A percentile compares a stretch with the other conserved stretches of the same genome.
phyloP scores from a whole-genome alignment of 148 eudicot species.

The Rhododendron griersonianum region DNA sequence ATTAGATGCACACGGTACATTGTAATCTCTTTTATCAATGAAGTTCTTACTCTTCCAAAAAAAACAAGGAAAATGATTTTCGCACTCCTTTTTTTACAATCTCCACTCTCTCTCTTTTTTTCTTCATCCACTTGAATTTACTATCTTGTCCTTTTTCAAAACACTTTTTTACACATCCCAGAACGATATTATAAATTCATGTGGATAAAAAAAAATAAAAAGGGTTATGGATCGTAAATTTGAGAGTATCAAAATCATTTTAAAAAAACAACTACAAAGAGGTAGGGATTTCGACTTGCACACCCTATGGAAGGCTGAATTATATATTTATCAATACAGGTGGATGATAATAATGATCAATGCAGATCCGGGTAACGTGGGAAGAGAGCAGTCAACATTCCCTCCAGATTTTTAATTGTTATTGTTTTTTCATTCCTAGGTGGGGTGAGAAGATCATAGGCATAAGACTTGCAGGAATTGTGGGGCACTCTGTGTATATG shows the following conservation, averaged over 20 bases:
- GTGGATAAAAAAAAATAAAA: not conserved
- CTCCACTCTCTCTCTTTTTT: too few species aligned
- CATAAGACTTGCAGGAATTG: not conserved
- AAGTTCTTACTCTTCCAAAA: too few species aligned
- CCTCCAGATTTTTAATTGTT: not conserved
- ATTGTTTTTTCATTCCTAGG: not conserved
- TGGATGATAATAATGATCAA: not conserved
- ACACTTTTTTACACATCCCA: not conserved
- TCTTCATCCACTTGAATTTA: too few species aligned
- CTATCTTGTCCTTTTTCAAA: not conserved
- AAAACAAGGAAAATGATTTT: too few species aligned
- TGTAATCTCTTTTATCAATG: too few species aligned
- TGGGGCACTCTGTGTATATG: not conserved
- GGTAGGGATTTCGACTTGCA: not conserved
- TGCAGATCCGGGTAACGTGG: not conserved
- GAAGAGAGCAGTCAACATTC: not conserved
- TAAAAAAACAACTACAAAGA: not conserved
- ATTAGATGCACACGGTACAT: too few species aligned
- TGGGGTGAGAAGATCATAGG: not conserved
- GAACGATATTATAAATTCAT: too few species aligned
- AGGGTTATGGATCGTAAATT: too few species aligned
- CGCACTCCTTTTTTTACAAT: not conserved
- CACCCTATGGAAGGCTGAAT: not conserved
- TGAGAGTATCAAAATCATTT: not conserved
- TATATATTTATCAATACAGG: conserved; percentile 16